These are phyloP conservation scores for Postia placenta DNA, from an alignment of 768 basidiomycete genomes.

Conservation along the genomic window DNA sequence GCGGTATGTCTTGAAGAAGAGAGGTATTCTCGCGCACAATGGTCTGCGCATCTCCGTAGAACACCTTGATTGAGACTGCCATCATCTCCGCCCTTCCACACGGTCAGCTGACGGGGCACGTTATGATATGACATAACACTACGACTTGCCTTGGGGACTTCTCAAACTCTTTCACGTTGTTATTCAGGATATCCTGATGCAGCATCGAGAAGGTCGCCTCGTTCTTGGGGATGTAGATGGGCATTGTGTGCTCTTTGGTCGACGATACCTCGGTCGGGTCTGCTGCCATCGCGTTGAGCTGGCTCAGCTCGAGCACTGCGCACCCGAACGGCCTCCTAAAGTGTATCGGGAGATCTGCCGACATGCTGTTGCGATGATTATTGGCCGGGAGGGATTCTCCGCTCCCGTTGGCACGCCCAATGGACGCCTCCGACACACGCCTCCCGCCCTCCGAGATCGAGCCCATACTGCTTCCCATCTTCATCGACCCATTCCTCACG, in stretches of 20 bases:
- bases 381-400: slow-evolving; percentile 5
- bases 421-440: slow-evolving; percentile 49
- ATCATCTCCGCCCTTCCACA: slow-evolving; percentile 72
- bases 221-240: slow-evolving; percentile 77
- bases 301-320: slow-evolving; percentile 82
- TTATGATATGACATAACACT: neutral
- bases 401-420: slow-evolving; percentile 10
- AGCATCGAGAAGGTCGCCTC: slow-evolving; percentile 88
- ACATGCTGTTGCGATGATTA: slow-evolving; percentile 18
- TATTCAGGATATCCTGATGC: slow-evolving; percentile 90
- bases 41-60: slow-evolving; percentile 73
- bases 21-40: slow-evolving; percentile 82
- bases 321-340: slow-evolving; percentile 94
- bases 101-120: slow-evolving; percentile 4
- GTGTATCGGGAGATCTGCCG: slow-evolving; percentile 34
- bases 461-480: slow-evolving; percentile 54
- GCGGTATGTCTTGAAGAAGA: slow-evolving; percentile 72
- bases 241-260: slow-evolving; percentile 76
- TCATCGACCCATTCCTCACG: slow-evolving; percentile 81
- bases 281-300: slow-evolving; percentile 58
- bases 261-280: slow-evolving; percentile 61
- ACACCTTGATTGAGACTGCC: slow-evolving; percentile 78
- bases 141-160: slow-evolving; percentile 66
- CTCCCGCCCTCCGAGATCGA: slow-evolving; percentile 42
- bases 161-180: slow-evolving; percentile 72